A percentile compares a stretch with the other conserved stretches of the same genome.
Evolutionary conservation across 2,329 filamentous ascomycete species (phyloP).

Genomic region (Phaeosphaeriaceae sp.): DNA sequence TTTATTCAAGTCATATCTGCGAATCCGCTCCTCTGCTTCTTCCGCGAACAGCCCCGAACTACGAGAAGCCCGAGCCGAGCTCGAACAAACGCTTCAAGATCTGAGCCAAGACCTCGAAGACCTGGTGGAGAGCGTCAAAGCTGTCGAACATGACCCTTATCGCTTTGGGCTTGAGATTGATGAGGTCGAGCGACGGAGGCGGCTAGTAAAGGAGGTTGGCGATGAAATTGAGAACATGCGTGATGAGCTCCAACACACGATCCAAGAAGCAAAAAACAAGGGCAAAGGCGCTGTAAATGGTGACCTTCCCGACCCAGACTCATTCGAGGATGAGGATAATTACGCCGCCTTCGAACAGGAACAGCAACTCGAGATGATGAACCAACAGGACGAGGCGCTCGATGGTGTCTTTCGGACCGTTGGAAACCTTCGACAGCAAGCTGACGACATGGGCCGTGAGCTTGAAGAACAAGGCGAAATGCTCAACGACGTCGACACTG

Average conservation of each 20-base stretch:
- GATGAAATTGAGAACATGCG: slow-evolving; percentile 89
- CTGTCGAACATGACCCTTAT: slow-evolving; percentile 85
- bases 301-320: slow-evolving; percentile 64
- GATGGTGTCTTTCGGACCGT: slow-evolving; percentile 94
- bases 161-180: slow-evolving; percentile 83
- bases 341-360: slow-evolving; percentile 89
- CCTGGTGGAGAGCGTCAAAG: slow-evolving; percentile 83
- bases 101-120: slow-evolving; percentile 86
- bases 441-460: slow-evolving; percentile 94
- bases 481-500: slow-evolving; percentile 81
- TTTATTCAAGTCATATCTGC: slow-evolving; percentile 92
- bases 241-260: slow-evolving; percentile 73
- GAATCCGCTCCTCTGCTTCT: slow-evolving; percentile 86
- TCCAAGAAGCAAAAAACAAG: slow-evolving; percentile 50
- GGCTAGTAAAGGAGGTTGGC: slow-evolving; percentile 87
- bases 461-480: slow-evolving; percentile 93
- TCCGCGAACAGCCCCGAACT: slow-evolving; percentile 69
- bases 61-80: slow-evolving; percentile 70
- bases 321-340: slow-evolving; percentile 63
- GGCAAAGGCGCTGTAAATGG: slow-evolving; percentile 47
- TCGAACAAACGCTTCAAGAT: slow-evolving; percentile 75
- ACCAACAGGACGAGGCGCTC: slow-evolving; percentile 90
- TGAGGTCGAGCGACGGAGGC: slow-evolving; percentile 80
- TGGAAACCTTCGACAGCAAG: slow-evolving; percentile 86
- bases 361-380: slow-evolving; percentile 89